Percentiles rank a stretch among this genome's conserved stretches.
These are phyloP conservation scores for Ehretia macrophylla DNA, from an alignment of 257 asterid species.

Conservation along the genomic window DNA sequence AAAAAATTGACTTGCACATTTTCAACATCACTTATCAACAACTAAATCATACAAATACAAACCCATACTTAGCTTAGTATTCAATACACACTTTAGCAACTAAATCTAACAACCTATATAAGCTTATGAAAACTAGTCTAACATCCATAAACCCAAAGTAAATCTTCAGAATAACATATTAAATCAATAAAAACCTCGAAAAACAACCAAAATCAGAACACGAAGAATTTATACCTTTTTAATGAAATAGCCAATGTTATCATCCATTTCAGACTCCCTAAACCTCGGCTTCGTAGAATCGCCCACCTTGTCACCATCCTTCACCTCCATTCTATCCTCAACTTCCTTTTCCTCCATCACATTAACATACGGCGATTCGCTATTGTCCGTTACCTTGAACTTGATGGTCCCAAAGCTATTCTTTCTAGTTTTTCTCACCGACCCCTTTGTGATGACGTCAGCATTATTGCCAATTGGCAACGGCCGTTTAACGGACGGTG, in stretches of 20 bases:
- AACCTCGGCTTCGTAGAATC: constrained; percentile 28
- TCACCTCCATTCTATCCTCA: constrained; percentile 20
- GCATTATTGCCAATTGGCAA: constrained; percentile 39
- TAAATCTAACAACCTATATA: too few species aligned
- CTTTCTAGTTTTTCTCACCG: constrained; percentile 22
- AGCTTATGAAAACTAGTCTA: too few species aligned
- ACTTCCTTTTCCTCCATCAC: constrained; percentile 22
- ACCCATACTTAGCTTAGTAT: too few species aligned
- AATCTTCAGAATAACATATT: background rate
- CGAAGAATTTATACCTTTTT: constrained; percentile 38
- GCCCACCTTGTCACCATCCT: constrained; percentile 24
- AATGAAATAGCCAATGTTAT: constrained; percentile 52
- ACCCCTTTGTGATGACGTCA: background rate
- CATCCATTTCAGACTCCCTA: constrained; percentile 43
- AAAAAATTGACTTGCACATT: too few species aligned
- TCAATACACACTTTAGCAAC: too few species aligned
- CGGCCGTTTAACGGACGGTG: constrained; percentile 54
- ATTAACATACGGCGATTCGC: constrained; percentile 46
- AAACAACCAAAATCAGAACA: background rate
- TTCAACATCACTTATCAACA: too few species aligned
- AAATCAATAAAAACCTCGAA: background rate
- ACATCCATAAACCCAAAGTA: background rate
- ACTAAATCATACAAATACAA: too few species aligned
- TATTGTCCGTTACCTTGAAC: constrained; percentile 30
- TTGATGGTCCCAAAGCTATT: constrained; percentile 42